Base-by-base conservation (phyloP, 148 eudicot species). In the Camellia granthamiana region DNA sequence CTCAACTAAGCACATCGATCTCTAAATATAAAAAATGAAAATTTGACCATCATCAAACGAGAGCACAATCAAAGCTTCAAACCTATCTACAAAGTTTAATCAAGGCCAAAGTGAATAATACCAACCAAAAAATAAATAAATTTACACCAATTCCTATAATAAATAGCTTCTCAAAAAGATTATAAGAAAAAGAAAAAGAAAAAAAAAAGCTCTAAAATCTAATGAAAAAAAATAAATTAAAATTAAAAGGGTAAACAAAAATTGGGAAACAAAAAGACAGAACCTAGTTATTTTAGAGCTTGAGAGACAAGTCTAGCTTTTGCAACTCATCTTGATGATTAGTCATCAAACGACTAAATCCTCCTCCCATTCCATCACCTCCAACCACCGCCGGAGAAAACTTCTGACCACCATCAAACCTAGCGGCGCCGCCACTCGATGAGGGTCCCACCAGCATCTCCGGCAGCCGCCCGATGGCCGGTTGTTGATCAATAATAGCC, bases 241-340 rank as follows among this genome's bases (percentile, higher is more conserved):
- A 18, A n/a, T 62, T 16, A 30, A 46, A 43, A 67, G 42, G 52
- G 38, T 16, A 52, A 51, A 14, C 18, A 58, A 54, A 80, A 61
- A 65, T 44, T 41, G 54, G 54, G 21, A 81, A 58, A 71, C 43
- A 46, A 74, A 60, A 19, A 47, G 51, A 46, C 16, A 81, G 42
- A 47, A 59, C 44, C 38, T 30, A 30, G 38, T 30, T 80, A 63
- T 19, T 30, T 65, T 65, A 86, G 58, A 94, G 96, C 90, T 88
- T 94, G 76, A 94, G 93, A 54, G 98, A 88, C 80, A 94, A 88
- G 72, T 94, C 98, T 79, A 94, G 92, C 86, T 87, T 87, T 60
- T 89, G 91, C 75, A 89, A 81, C 80, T 87, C 90, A 67, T 90
- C 98, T 87, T 90, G 96, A 70, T 90, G 96, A 70, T 89, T 86